These are phyloP conservation scores for Rhizophora mangle DNA, from an alignment of 345 rosid genomes.

Conservation along the genomic window DNA sequence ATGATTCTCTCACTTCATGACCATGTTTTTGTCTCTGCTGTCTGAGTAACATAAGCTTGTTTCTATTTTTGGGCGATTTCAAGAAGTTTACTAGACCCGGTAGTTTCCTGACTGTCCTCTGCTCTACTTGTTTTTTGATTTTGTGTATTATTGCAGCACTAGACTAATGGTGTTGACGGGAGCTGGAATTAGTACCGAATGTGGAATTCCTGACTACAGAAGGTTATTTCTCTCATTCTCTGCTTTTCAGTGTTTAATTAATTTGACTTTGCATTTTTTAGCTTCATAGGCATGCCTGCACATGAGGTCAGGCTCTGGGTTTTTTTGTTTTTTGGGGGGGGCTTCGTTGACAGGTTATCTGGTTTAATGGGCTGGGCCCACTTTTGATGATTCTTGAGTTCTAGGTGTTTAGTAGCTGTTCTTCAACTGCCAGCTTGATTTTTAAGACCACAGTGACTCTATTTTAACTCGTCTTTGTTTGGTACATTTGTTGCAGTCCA, in stretches of 20 bases:
- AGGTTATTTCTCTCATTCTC: constrained; percentile 43
- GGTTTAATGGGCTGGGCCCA: no score
- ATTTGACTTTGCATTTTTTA: not conserved
- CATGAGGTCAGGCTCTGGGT: no score
- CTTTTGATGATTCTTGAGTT: no score
- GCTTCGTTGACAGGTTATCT: no score
- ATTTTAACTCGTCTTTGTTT: not conserved
- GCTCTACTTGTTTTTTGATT: not conserved
- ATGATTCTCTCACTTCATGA: no score
- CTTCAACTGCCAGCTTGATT: no score
- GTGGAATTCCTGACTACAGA: constrained; percentile 97
- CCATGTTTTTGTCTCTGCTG: not conserved
- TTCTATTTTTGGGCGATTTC: not conserved
- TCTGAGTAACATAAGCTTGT: not conserved
- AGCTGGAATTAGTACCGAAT: constrained; percentile 93
- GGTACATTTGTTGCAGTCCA: constrained; percentile 50
- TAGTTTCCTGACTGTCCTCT: not conserved
- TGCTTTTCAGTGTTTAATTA: not conserved
- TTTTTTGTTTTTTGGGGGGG: no score
- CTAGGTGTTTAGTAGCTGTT: no score
- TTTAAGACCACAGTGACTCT: no score
- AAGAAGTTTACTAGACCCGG: not conserved
- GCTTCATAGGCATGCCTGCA: no score
- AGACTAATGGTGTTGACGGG: constrained; percentile 80
- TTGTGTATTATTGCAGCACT: constrained; percentile 36